phyloP scores from a whole-genome alignment of 306 rosid species.

The Acmispon strigosus region DNA sequence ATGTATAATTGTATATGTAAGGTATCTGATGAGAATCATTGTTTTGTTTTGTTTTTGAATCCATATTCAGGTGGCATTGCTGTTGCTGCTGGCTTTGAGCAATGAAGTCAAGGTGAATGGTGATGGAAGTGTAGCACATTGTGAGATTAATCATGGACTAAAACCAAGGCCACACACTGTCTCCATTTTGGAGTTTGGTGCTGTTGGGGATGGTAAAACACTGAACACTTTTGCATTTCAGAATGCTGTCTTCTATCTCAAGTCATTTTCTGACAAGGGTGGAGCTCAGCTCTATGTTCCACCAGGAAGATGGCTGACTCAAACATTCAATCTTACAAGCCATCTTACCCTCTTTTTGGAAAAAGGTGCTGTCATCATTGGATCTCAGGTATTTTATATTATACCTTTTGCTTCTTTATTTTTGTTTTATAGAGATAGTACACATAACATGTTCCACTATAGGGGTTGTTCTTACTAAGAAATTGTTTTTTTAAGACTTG shows the following conservation, averaged over 20 bases:
- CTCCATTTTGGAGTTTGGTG: conserved; percentile 87
- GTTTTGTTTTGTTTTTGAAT: neutral
- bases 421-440: neutral
- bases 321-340: conserved; percentile 85
- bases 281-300: conserved; percentile 98
- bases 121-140: conserved; percentile 41
- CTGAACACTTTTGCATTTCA: conserved; percentile 87
- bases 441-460: neutral
- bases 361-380: conserved; percentile 79
- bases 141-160: conserved; percentile 37
- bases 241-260: conserved; percentile 93
- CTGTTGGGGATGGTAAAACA: conserved; percentile 97
- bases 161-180: conserved; percentile 90
- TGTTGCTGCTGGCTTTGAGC: conserved; percentile 69
- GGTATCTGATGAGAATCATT: conserved; percentile 16
- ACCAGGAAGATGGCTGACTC: conserved; percentile 88
- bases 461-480: neutral
- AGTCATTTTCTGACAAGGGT: conserved; percentile 94
- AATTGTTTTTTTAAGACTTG: neutral
- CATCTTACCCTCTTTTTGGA: conserved; percentile 89
- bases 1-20: neutral
- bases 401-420: conserved; percentile 5
- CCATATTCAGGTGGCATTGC: conserved; percentile 59
- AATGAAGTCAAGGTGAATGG: conserved; percentile 46
- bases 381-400: conserved; percentile 79